Base-by-base conservation (phyloP, 352 stramenopile genomes). In the Pythium insidiosum region DNA sequence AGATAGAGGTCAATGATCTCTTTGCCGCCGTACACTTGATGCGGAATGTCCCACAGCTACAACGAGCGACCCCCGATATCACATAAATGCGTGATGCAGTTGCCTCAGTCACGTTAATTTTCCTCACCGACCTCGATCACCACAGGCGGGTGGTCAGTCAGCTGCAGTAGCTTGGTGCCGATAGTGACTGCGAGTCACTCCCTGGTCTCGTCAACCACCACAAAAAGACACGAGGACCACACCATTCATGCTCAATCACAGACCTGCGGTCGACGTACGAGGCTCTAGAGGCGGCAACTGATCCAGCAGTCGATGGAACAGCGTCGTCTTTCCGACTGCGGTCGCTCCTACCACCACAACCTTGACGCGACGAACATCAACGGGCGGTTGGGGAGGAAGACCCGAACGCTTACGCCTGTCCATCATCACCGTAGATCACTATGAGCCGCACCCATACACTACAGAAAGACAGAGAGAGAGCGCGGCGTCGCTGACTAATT, bases 41-140 rank as follows among this genome's bases (percentile, higher is more conserved):
- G 56, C n/a, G 70, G 73, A 5, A 84, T 57, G 43, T 86, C 73
- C 70, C 73, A 86, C 0, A 86, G 42, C 70, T 86, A 18, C 12
- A 23, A 2, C 2, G 28, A 33, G 9, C 9, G 28, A 33, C 28
- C 9, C n/a, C n/a, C n/a, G n/a, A n/a, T n/a, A n/a, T n/a, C n/a
- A n/a, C n/a, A n/a, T n/a, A n/a, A n/a, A n/a, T n/a, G n/a, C n/a
- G n/a, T n/a, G n/a, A n/a, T n/a, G n/a, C n/a, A n/a, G n/a, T n/a
- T n/a, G n/a, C n/a, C n/a, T n/a, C n/a, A n/a, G n/a, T n/a, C n/a
- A n/a, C n/a, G n/a, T n/a, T n/a, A n/a, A n/a, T n/a, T n/a, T n/a
- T n/a, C n/a, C n/a, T n/a, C n/a, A n/a, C 50, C 38, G 30, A 82
- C 70, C 61, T 86, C 66, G 7, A 78, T 42, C 5, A 84, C 38